Evolutionary conservation across 805 yeast species (phyloP).

Genomic region (Saturnispora saitoi): DNA sequence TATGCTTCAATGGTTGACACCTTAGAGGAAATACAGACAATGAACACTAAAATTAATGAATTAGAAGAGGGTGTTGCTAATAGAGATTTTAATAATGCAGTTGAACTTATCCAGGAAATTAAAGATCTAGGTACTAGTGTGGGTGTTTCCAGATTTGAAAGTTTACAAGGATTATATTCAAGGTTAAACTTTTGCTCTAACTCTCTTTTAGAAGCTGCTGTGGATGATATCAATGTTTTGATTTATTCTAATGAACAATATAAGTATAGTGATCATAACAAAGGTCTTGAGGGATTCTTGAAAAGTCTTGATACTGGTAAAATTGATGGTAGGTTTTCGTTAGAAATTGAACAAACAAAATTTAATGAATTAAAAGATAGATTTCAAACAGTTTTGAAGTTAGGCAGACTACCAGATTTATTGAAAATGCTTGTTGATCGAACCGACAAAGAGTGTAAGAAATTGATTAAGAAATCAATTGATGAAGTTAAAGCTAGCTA

Average conservation of each 20-base stretch:
- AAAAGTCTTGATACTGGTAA: conserved; percentile 4
- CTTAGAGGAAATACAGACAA: conserved; percentile 54
- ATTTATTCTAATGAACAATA: conserved; percentile 19
- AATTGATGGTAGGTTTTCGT: conserved; percentile 5
- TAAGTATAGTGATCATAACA: not conserved
- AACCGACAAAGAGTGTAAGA: conserved; percentile 53
- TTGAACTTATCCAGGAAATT: conserved; percentile 31
- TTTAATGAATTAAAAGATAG: conserved; percentile 18
- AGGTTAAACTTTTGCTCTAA: conserved; percentile 50
- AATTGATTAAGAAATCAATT: conserved; percentile 49
- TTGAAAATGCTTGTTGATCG: conserved; percentile 46
- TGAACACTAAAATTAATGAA: conserved; percentile 49
- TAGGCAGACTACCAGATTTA: conserved; percentile 54
- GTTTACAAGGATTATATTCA: conserved; percentile 41
- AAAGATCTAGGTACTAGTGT: conserved; percentile 39
- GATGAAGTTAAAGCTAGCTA: conserved; percentile 57
- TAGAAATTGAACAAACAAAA: conserved; percentile 14
- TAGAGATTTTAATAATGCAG: conserved; percentile 50
- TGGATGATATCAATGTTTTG: conserved; percentile 72
- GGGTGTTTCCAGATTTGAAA: conserved; percentile 49
- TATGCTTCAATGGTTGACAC: conserved; percentile 65
- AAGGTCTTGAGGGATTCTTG: conserved; percentile 11
- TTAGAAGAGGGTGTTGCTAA: conserved; percentile 64
- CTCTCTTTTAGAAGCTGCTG: conserved; percentile 55
- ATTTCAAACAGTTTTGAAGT: conserved; percentile 27